These are phyloP conservation scores for Neonectria faginata DNA, from an alignment of 2,329 filamentous ascomycete genomes.

Conservation along the genomic window DNA sequence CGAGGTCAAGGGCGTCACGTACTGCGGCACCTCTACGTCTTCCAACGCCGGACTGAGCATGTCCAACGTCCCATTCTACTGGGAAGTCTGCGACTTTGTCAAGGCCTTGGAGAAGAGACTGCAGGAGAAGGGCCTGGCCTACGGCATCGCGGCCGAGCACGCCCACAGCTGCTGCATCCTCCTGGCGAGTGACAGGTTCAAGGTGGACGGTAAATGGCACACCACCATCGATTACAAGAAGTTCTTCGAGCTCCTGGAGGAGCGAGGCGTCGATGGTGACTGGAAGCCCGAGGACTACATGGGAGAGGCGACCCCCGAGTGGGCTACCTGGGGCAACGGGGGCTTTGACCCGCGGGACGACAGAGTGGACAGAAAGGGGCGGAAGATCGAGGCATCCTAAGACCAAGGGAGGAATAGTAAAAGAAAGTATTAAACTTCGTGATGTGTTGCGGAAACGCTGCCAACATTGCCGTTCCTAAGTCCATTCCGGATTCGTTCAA, in stretches of 20 bases:
- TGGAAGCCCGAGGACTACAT: slow-evolving; percentile 94
- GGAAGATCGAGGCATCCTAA: slow-evolving; percentile 62
- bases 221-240: slow-evolving; percentile 90
- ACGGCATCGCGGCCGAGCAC: slow-evolving; percentile 95
- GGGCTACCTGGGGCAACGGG: slow-evolving; percentile 94
- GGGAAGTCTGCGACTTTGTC: slow-evolving; percentile 88
- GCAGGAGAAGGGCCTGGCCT: slow-evolving; percentile 75
- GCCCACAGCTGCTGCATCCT: slow-evolving; percentile 94
- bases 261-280: slow-evolving; percentile 70
- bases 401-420: slow-evolving; percentile 20
- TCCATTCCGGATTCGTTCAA: slow-evolving; percentile 48
- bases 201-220: slow-evolving; percentile 83
- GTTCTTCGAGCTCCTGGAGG: slow-evolving; percentile 88
- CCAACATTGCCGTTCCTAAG: slow-evolving; percentile 49
- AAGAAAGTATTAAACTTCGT: slow-evolving; percentile 42
- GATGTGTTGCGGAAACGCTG: slow-evolving; percentile 47
- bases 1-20: slow-evolving; percentile 96
- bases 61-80: slow-evolving; percentile 97
- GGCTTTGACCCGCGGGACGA: slow-evolving; percentile 93
- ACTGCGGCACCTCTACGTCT: slow-evolving; percentile 90
- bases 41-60: slow-evolving; percentile 91
- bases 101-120: slow-evolving; percentile 78
- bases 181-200: slow-evolving; percentile 85
- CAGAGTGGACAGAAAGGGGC: slow-evolving; percentile 87
- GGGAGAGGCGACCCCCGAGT: slow-evolving; percentile 85